These are phyloP conservation scores for Penicillium canariense DNA, from an alignment of 495 filamentous ascomycete genomes.

Conservation along the genomic window DNA sequence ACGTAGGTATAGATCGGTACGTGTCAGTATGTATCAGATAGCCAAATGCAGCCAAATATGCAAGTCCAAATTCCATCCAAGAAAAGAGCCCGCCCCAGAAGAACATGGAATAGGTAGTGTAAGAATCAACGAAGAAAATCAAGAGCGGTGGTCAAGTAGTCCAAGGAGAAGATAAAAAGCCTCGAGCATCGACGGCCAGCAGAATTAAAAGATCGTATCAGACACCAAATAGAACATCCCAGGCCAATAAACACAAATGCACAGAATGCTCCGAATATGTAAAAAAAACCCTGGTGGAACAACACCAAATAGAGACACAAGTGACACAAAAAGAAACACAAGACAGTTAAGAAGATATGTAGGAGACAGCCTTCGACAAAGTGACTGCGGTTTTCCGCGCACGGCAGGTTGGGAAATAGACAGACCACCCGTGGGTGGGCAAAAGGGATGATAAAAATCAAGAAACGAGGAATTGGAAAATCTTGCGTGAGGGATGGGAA, in stretches of 20 bases:
- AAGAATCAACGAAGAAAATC: conserved; percentile 4
- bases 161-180: conserved; percentile 3
- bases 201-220: conserved; percentile 30
- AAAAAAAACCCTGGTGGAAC: conserved; percentile 20
- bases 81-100: conserved; percentile 5
- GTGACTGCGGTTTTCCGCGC: conserved; percentile 19
- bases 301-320: conserved; percentile 29
- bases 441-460: conserved; percentile 1
- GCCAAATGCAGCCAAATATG: conserved; percentile 29
- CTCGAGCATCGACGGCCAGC: conserved; percentile 14
- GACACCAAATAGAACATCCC: conserved; percentile 24
- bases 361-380: conserved; percentile 8
- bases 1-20: conserved; percentile 16
- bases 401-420: conserved; percentile 11
- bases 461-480: conserved; percentile 12
- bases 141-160: not conserved
- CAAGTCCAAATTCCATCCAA: conserved; percentile 24
- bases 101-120: conserved; percentile 2
- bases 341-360: conserved; percentile 5
- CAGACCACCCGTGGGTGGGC: conserved; percentile 7
- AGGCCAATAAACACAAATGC: conserved; percentile 32
- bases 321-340: conserved; percentile 15
- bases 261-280: conserved; percentile 31
- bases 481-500: conserved; percentile 9
- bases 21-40: conserved; percentile 24